phyloP scores from a whole-genome alignment of 2,329 filamentous ascomycete genomes.

The Talaromyces sp. region DNA sequence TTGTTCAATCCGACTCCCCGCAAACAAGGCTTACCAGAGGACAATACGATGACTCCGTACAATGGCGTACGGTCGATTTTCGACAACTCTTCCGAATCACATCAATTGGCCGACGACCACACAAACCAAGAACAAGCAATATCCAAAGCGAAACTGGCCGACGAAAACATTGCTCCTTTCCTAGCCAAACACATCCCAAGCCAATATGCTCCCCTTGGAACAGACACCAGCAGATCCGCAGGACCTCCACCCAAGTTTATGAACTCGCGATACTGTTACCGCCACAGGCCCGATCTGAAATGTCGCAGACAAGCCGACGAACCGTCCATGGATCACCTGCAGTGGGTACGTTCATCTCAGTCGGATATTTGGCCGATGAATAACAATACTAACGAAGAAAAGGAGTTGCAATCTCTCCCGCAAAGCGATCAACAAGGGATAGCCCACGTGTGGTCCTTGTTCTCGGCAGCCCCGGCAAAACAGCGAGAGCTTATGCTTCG shows the following conservation, averaged over 20 bases:
- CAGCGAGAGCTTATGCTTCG: constrained; percentile 95
- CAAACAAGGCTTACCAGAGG: constrained; percentile 17
- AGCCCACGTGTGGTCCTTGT: constrained; percentile 95
- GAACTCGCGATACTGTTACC: constrained; percentile 93
- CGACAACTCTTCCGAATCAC: constrained; percentile 11
- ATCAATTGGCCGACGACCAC: constrained; percentile 7
- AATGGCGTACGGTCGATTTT: constrained; percentile 18
- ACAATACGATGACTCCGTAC: constrained; percentile 18
- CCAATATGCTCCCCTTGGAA: constrained; percentile 76
- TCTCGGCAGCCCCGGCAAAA: constrained; percentile 90
- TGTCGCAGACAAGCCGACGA: constrained; percentile 92
- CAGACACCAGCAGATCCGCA: constrained; percentile 25
- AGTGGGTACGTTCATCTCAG: constrained; percentile 62
- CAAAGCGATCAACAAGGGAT: constrained; percentile 90
- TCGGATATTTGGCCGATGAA: background rate
- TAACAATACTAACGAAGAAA: constrained; percentile 11
- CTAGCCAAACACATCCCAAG: constrained; percentile 86
- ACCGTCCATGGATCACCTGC: constrained; percentile 91
- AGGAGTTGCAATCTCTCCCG: constrained; percentile 80
- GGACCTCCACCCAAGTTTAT: constrained; percentile 48
- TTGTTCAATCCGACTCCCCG: constrained; percentile 8
- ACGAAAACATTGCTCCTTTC: constrained; percentile 81
- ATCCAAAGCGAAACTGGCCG: constrained; percentile 59
- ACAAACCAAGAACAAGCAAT: constrained; percentile 3
- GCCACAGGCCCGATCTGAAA: constrained; percentile 89